Base-by-base conservation (phyloP, 2,329 filamentous ascomycete genomes). In the Onygenales sp. region DNA sequence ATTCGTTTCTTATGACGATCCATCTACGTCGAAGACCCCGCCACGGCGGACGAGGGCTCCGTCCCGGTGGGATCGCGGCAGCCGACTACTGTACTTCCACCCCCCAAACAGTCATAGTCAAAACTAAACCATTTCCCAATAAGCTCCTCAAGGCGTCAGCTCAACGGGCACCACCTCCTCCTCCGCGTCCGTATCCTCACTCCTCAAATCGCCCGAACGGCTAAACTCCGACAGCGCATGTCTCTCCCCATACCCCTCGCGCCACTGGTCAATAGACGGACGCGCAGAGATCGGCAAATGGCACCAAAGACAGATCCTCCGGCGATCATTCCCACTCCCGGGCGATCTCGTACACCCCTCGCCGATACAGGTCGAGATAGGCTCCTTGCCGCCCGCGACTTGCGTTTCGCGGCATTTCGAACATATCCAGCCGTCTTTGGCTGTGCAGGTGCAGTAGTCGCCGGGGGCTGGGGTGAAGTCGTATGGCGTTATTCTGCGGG, bases 231-330 rank as follows among this genome's bases (percentile, higher is more conserved):
- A 49, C 13, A 49, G 32, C 27, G 44, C 37, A 11, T 40, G 27
- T 31, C 51, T 48, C 54, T 44, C 50, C 49, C 34, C 54, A 51
- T 56, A 56, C 17, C 36, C 46, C 32, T 53, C 51, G 21, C 54
- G 43, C 43, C 47, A 50, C 46, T 56, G 42, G 14, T 32, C 39
- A 40, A 53, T 50, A 42, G 34, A 43, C 37, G 46, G 42, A 10
- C 49, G 43, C 13, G 52, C 49, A 33, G 44, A 52, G 9, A 56
- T 14, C 11, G 60, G 58, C 49, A 62, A 58, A 54, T 63, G 54
- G 49, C 65, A 67, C 65, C 65, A 67, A 3, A 67, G 55, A 54
- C 65, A 67, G 17, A 67, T 61, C 36, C 62, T 58, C n/a, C 63
- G 53, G 33, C 59, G 52, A 27, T 65, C 62, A 33, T 59, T 59